These are phyloP conservation scores for Punctularia strigosozonata DNA, from an alignment of 768 basidiomycete genomes.

Conservation along the genomic window DNA sequence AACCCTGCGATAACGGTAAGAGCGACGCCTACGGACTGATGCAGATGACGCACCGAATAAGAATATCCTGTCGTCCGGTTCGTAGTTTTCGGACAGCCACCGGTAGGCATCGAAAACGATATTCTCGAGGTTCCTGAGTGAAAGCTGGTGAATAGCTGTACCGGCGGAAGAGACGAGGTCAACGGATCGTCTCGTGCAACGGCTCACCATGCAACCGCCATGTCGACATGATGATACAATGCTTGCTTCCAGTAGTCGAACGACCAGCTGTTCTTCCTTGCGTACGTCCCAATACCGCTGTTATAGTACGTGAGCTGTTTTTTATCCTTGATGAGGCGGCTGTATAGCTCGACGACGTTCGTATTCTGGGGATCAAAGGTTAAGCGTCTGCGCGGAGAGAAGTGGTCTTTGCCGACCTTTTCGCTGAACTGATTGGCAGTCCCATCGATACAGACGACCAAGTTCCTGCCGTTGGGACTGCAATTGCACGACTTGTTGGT, in stretches of 20 bases:
- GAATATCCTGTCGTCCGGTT: slow-evolving; percentile 21
- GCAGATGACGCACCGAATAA: slow-evolving; percentile 17
- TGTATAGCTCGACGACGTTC: slow-evolving; percentile 28
- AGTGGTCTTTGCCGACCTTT: background rate
- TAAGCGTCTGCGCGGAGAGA: too few species aligned
- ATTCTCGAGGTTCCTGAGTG: slow-evolving; percentile 10
- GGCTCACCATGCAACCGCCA: slow-evolving; percentile 9
- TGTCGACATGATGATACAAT: slow-evolving; percentile 4
- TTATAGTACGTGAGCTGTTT: slow-evolving; percentile 17
- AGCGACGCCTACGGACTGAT: background rate
- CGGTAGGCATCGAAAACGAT: slow-evolving; percentile 15
- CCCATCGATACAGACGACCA: background rate
- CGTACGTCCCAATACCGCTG: slow-evolving; percentile 13
- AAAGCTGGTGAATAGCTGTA: background rate
- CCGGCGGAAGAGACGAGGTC: background rate
- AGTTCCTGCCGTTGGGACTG: background rate
- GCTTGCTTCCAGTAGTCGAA: background rate
- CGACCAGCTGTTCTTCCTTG: slow-evolving; percentile 7
- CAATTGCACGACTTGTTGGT: too few species aligned
- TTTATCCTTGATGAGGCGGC: slow-evolving; percentile 21
- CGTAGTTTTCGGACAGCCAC: slow-evolving; percentile 20
- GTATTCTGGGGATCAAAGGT: slow-evolving; percentile 28
- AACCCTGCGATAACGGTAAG: slow-evolving; percentile 24
- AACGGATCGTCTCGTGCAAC: background rate
- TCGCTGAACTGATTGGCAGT: background rate